Evolutionary conservation across 163 green algal genomes (phyloP).

Genomic region (Trebouxiophyceae sp.): DNA sequence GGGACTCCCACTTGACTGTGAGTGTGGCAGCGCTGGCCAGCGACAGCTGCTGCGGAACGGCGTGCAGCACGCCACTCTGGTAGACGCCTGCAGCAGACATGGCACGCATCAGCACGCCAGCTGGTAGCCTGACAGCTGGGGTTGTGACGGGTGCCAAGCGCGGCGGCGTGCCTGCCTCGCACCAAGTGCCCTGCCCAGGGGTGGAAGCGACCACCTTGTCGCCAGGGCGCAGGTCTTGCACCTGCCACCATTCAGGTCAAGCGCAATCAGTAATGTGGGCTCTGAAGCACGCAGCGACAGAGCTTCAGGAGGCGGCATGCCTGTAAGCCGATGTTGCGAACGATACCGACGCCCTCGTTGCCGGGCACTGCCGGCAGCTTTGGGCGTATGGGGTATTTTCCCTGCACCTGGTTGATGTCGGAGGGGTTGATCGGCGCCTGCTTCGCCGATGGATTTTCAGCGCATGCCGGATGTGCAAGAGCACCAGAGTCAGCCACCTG

Average conservation of each 20-base stretch:
- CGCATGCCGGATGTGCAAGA: too few relatives aligned
- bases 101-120: too few relatives aligned
- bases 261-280: too few relatives aligned
- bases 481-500: too few relatives aligned
- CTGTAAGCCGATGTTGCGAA: constrained; percentile 36
- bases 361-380: constrained; percentile 51
- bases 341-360: constrained; percentile 70
- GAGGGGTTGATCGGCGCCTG: constrained; percentile 70
- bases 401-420: constrained; percentile 64
- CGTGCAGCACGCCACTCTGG: constrained; percentile 10
- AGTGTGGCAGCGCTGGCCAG: constrained; percentile 58
- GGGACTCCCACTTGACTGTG: constrained; percentile 61
- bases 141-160: too few relatives aligned
- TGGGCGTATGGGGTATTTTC: constrained; percentile 64
- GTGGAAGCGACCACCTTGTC: constrained; percentile 63
- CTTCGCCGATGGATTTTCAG: too few relatives aligned
- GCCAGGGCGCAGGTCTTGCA: constrained; percentile 34
- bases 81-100: too few relatives aligned
- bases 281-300: too few relatives aligned
- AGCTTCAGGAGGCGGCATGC: constrained; percentile 2
- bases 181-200: constrained; percentile 65
- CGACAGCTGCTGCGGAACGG: constrained; percentile 49
- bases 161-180: constrained; percentile 15
- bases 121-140: too few relatives aligned
- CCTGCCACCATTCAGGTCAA: too few relatives aligned